Percentiles rank a stretch among this genome's conserved stretches.
Evolutionary conservation across 371 early-diverging fungal species (phyloP).

Genomic region (Spraguea lophii): DNA sequence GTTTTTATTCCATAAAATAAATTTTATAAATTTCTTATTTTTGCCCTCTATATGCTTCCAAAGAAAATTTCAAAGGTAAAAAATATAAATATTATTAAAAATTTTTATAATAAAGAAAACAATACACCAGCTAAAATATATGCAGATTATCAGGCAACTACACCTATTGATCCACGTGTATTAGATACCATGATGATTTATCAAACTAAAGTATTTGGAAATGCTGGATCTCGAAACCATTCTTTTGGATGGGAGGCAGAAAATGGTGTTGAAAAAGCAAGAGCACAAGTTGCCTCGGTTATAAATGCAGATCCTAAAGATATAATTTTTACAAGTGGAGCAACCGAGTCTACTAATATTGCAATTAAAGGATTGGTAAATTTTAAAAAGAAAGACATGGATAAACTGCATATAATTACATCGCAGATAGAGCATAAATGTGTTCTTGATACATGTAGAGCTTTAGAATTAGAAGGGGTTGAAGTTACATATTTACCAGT

Average conservation of each 20-base stretch:
- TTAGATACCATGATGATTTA: slow-evolving; percentile 89
- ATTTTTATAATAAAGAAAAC: slow-evolving; percentile 2
- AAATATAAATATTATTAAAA: slow-evolving; percentile 6
- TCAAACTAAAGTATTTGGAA: slow-evolving; percentile 73
- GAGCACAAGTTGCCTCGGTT: slow-evolving; percentile 66
- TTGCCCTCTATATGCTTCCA: no score
- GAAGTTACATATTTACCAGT: slow-evolving; percentile 91
- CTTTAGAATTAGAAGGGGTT: slow-evolving; percentile 70
- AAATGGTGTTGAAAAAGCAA: slow-evolving; percentile 68
- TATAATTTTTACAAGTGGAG: slow-evolving; percentile 90
- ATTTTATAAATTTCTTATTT: no score
- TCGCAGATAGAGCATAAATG: slow-evolving; percentile 97
- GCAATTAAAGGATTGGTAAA: slow-evolving; percentile 82
- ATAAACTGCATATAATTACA: slow-evolving; percentile 67
- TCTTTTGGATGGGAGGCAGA: slow-evolving; percentile 93
- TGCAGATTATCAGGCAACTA: slow-evolving; percentile 84
- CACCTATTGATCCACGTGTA: slow-evolving; percentile 84
- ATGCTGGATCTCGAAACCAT: slow-evolving; percentile 92
- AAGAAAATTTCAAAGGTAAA: no score
- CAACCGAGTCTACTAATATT: slow-evolving; percentile 93
- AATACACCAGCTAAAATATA: slow-evolving; percentile 52
- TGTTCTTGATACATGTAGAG: slow-evolving; percentile 88
- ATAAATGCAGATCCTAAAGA: slow-evolving; percentile 88
- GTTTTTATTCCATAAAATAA: no score
- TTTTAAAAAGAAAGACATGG: slow-evolving; percentile 52